phyloP scores from a whole-genome alignment of 768 basidiomycete species.

The Rhodotorula taiwanensis region DNA sequence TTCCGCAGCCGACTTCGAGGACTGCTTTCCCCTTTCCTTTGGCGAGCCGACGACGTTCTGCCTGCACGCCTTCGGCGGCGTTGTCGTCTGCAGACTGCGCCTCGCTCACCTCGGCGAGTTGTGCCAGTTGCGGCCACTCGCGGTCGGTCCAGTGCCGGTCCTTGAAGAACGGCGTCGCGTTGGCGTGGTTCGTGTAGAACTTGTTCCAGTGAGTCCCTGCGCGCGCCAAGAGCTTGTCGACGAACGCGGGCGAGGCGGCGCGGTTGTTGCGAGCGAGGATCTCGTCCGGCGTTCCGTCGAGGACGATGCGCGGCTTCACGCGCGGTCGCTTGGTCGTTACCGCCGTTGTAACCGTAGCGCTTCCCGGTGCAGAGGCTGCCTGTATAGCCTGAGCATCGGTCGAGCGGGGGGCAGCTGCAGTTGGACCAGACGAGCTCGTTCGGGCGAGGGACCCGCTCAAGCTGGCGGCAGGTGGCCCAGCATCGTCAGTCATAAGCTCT shows the following conservation, averaged over 20 bases:
- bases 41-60: background rate
- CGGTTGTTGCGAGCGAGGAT: slow-evolving; percentile 15
- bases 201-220: slow-evolving; percentile 15
- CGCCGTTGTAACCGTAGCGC: too few species aligned
- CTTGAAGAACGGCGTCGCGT: slow-evolving; percentile 30
- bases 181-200: slow-evolving; percentile 29
- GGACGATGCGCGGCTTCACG: slow-evolving; percentile 18
- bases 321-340: background rate
- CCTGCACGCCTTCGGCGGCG: background rate
- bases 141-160: slow-evolving; percentile 29
- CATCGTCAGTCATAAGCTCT: too few species aligned
- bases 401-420: background rate
- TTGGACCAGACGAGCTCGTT: too few species aligned
- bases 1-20: slow-evolving; percentile 35
- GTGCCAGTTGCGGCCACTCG: slow-evolving; percentile 11
- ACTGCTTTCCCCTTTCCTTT: slow-evolving; percentile 30
- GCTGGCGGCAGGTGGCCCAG: too few species aligned
- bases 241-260: background rate
- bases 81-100: background rate
- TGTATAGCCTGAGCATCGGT: too few species aligned
- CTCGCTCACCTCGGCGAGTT: background rate
- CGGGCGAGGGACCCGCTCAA: too few species aligned
- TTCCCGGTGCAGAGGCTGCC: too few species aligned
- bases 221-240: slow-evolving; percentile 13
- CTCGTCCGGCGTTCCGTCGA: slow-evolving; percentile 8